Percentiles rank a stretch among this genome's conserved stretches.
Evolutionary conservation across 257 asterid species (phyloP).

Genomic region (Echites panduratus): DNA sequence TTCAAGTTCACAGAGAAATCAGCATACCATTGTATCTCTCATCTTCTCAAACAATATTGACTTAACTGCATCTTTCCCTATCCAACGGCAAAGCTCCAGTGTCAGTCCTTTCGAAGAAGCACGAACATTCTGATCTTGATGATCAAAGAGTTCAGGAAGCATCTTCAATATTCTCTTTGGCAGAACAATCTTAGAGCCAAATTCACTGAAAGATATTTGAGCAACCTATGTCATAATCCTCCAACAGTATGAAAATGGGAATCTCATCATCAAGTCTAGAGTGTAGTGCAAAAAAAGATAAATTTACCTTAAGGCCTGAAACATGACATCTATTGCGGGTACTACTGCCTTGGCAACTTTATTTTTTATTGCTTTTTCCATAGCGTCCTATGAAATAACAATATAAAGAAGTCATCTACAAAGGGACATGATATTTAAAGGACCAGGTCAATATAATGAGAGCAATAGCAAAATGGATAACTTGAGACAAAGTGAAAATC

Average conservation of each 20-base stretch:
- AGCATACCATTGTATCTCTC: conserved; percentile 97
- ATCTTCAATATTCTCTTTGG: conserved; percentile 97
- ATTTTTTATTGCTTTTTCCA: conserved; percentile 97
- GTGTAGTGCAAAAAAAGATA: conserved; percentile 12
- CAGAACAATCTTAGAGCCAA: conserved; percentile 89
- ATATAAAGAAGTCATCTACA: not conserved
- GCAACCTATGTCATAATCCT: conserved; percentile 21
- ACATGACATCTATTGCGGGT: conserved; percentile 99
- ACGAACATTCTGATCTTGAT: conserved; percentile 99
- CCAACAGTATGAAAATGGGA: conserved; percentile 13
- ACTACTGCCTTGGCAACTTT: conserved; percentile 98
- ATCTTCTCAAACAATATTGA: conserved; percentile 93
- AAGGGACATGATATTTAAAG: not conserved
- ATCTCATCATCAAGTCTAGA: not conserved
- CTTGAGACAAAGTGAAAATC: not conserved
- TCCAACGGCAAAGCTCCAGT: conserved; percentile 98
- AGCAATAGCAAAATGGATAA: conserved; percentile 1
- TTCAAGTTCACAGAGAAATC: conserved; percentile 7
- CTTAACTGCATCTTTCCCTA: conserved; percentile 94
- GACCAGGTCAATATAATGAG: not conserved
- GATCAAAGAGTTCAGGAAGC: conserved; percentile 99
- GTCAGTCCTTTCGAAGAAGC: conserved; percentile 97
- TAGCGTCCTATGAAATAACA: conserved; percentile 66
- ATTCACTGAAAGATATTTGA: conserved; percentile 64
- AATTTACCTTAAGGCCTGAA: conserved; percentile 89